Evolutionary conservation across 768 basidiomycete species (phyloP), one percentile per base, ranked within the genome.

Genomic region (Tylopilus felleus): DNA sequence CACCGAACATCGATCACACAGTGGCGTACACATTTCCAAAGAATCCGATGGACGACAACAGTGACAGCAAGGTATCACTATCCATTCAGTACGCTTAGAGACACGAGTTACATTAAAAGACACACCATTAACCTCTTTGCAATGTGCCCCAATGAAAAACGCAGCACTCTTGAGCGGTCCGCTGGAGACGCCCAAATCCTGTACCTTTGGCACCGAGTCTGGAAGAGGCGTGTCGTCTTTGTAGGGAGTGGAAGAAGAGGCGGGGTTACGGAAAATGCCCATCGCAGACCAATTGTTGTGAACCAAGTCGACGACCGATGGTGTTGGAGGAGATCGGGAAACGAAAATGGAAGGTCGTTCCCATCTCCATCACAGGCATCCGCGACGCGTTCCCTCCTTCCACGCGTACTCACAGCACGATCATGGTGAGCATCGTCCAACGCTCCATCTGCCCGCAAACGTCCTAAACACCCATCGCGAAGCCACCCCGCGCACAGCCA

Each of bases 71-170:
- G 17, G 8, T 13, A 29, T 8, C 27, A 29, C 7, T 5, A 33
- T 28, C 9, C 28, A n/a, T 46, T 67, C n/a, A 69, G 57, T 35
- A 53, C 25, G 42, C 33, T 16, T 19, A 9, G 22, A 21, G 13
- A n/a, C 8, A 22, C 46, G 28, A 31, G 5, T 2, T 8, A 14
- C 29, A 35, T 14, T 10, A 3, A 33, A 17, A n/a, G 22, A 74
- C 88, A 49, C 56, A 98, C 96, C 96, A 75, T 96, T 98, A 75
- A 85, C 96, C 53, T 93, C 90, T 73, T 93, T 93, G 82, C 96
- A 99, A 70, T 92, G 82, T 35, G 90, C 87, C 27, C 93, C 97
- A 69, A 99, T 85, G 76, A 98, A 98, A 82, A 98, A 98, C 8
- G 93, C 88, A 1, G 96, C 93, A 62, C 89, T 91, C 77, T 98